These are phyloP conservation scores for Penicillium flavigenum DNA, from an alignment of 495 filamentous ascomycete genomes.

Conservation along the genomic window DNA sequence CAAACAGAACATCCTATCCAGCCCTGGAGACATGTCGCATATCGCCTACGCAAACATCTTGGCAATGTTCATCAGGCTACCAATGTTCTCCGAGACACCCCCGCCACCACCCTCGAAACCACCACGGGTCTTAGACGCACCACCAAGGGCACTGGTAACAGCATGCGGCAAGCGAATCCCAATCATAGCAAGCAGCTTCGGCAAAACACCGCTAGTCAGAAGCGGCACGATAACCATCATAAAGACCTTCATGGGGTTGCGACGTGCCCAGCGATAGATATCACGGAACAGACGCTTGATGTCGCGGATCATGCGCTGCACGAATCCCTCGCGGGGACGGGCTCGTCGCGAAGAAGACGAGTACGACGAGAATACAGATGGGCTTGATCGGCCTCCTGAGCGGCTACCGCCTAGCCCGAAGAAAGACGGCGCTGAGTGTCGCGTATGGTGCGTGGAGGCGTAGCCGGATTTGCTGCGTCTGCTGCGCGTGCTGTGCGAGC, in stretches of 20 bases:
- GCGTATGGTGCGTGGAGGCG: slow-evolving; percentile 39
- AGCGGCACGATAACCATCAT: slow-evolving; percentile 83
- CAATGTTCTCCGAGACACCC: slow-evolving; percentile 44
- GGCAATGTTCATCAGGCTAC: slow-evolving; percentile 55
- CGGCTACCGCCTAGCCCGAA: slow-evolving; percentile 45
- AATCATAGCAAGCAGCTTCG: slow-evolving; percentile 68
- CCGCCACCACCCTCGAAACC: slow-evolving; percentile 23
- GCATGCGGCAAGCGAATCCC: slow-evolving; percentile 68
- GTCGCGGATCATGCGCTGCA: slow-evolving; percentile 64
- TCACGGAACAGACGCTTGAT: slow-evolving; percentile 73
- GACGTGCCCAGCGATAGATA: slow-evolving; percentile 70
- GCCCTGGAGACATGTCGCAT: background rate
- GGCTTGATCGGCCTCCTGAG: slow-evolving; percentile 41
- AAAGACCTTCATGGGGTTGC: slow-evolving; percentile 79
- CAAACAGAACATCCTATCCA: background rate
- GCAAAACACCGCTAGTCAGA: slow-evolving; percentile 75
- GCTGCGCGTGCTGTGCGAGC: slow-evolving; percentile 24
- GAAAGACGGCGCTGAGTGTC: slow-evolving; percentile 51
- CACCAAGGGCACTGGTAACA: slow-evolving; percentile 56
- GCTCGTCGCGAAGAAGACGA: slow-evolving; percentile 61
- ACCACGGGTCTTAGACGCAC: slow-evolving; percentile 36
- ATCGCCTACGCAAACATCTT: slow-evolving; percentile 62
- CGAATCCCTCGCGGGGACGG: slow-evolving; percentile 71
- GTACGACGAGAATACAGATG: slow-evolving; percentile 52
- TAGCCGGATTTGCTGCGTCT: slow-evolving; percentile 37